Evolutionary conservation across 352 stramenopile species (phyloP), one percentile per base, ranked within the genome.

Genomic region (Phytophthora meadii): DNA sequence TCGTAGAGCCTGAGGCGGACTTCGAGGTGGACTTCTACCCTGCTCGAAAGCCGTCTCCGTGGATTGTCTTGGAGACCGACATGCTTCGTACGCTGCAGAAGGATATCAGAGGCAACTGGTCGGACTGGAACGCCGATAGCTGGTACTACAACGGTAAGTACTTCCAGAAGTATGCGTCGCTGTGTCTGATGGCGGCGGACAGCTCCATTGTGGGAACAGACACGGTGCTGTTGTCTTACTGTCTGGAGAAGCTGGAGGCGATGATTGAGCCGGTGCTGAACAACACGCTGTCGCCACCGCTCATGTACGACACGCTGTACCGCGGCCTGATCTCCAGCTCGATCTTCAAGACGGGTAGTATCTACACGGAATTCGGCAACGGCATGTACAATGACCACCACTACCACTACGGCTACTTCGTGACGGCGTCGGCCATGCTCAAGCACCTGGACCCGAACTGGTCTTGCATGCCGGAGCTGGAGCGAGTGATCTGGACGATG

Each of bases 321-420:
- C 56, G 74, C 15, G 86, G 86, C 8, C 61, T 94, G 27, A 56
- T 87, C 6, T 85, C 72, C 8, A 73, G 58, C 5, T 58, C 69
- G 10, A 76, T 77, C 24, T 87, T 94, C 56, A 76, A 65, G 8
- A 80, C 70, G 14, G 75, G 75, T 4, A 64, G 81, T 15, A 44
- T 80, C 28, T 81, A 87, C 50, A 72, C 72, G n/a, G 82, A 94
- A 42, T 94, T 92, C 48, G 86, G 86, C 45, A 94, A 86, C 64
- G 75, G 69, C 11, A 80, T 92, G 14, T 94, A 94, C 73, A 94
- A 94, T 60, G 86, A 94, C 57, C 82, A 94, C 70, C 81, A 94
- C 58, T 94, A 92, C 54, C 86, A 94, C 65, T 94, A 81, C 58
- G 86, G 83, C 8, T 94, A 94, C 66, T 94, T 76, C 61, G 68